Conservation (phyloP, 805 yeast genomes). For the Wickerhamiella qilinensis region DNA sequence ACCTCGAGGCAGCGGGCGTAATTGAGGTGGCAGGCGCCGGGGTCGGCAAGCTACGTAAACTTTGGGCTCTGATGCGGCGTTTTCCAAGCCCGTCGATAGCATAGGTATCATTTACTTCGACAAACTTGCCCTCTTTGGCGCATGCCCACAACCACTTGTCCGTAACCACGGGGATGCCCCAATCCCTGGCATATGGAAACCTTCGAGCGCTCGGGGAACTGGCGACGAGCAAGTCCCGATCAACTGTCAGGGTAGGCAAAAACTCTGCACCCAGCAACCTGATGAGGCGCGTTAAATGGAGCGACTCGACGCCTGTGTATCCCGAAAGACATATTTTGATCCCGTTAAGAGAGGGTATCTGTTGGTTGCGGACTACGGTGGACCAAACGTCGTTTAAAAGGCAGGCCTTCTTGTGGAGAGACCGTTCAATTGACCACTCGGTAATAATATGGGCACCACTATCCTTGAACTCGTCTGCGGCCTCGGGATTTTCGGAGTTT, state of each 20-base stretch:
- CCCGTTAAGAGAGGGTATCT: conserved; percentile 16
- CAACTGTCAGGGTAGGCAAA: conserved; percentile 31
- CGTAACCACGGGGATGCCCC: conserved; percentile 25
- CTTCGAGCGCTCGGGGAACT: conserved; percentile 15
- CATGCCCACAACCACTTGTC: conserved; percentile 25
- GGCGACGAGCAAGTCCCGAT: conserved; percentile 38
- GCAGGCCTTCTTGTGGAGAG: conserved; percentile 38
- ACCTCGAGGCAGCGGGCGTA: too few relatives aligned
- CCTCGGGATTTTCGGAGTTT: conserved; percentile 15
- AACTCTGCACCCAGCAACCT: conserved; percentile 35
- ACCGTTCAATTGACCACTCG: conserved; percentile 70
- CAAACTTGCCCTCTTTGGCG: conserved; percentile 9
- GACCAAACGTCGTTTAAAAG: conserved; percentile 46
- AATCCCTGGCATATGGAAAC: conserved; percentile 19
- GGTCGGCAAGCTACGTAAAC: too few relatives aligned
- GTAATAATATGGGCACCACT: conserved; percentile 30
- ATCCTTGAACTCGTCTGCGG: conserved; percentile 11
- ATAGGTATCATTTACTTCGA: not conserved
- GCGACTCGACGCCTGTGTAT: conserved; percentile 57
- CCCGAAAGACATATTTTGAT: conserved; percentile 45
- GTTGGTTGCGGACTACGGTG: conserved; percentile 19
- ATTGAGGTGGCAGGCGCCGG: too few relatives aligned
- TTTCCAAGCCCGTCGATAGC: conserved; percentile 3
- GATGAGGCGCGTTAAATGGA: conserved; percentile 54
- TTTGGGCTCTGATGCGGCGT: not conserved